Conservation (phyloP, 257 asterid genomes). For the Penstemon davidsonii region DNA sequence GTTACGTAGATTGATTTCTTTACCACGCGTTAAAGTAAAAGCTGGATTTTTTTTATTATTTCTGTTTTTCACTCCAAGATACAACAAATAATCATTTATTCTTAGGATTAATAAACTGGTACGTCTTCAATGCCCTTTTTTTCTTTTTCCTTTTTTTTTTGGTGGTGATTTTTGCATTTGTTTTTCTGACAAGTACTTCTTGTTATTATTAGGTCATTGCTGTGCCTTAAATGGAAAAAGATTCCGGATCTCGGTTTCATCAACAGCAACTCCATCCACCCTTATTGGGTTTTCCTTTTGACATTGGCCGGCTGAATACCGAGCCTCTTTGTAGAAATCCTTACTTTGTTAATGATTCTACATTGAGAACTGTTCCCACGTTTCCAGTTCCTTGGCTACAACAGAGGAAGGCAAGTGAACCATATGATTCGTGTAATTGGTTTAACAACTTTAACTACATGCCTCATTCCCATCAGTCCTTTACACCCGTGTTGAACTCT, state of each 20-base stretch:
- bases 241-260: conserved; percentile 49
- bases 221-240: conserved; percentile 70
- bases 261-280: conserved; percentile 40
- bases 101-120: conserved; percentile 27
- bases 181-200: conserved; percentile 23
- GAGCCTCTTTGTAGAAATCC: conserved; percentile 44
- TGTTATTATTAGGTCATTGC: conserved; percentile 44
- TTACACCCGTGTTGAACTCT: conserved; percentile 38
- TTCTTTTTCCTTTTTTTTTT: neutral
- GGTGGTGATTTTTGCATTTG: neutral
- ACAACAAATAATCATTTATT: conserved; percentile 41
- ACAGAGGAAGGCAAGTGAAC: conserved; percentile 36
- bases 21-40: conserved; percentile 49
- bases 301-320: conserved; percentile 34
- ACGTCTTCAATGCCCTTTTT: neutral
- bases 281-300: conserved; percentile 37
- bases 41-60: conserved; percentile 34
- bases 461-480: conserved; percentile 43
- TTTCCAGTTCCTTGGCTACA: conserved; percentile 40
- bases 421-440: conserved; percentile 40
- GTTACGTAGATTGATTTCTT: conserved; percentile 71
- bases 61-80: conserved; percentile 33
- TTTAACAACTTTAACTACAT: conserved; percentile 32
- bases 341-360: conserved; percentile 37
- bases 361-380: conserved; percentile 42